These are phyloP conservation scores for Claviceps fusiformis DNA, from an alignment of 2,329 filamentous ascomycete genomes.

Conservation along the genomic window DNA sequence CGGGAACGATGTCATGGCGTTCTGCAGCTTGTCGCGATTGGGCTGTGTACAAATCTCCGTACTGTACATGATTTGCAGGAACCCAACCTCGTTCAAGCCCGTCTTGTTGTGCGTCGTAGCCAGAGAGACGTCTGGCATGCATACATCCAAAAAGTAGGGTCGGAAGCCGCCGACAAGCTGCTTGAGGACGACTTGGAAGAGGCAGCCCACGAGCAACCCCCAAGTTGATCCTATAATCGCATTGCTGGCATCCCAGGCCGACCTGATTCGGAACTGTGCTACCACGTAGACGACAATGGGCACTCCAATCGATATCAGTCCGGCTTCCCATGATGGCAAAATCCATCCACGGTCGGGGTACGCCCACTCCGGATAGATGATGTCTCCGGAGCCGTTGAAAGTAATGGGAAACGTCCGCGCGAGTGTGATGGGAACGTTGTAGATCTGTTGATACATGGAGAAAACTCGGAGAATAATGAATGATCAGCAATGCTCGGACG, in stretches of 20 bases:
- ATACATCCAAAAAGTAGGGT: conserved; percentile 51
- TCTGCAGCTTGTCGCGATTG: conserved; percentile 40
- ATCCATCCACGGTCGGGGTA: conserved; percentile 52
- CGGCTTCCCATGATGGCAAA: conserved; percentile 44
- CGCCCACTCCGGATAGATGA: conserved; percentile 50
- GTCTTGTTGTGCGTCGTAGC: conserved; percentile 25
- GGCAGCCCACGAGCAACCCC: conserved; percentile 41
- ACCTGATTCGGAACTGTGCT: conserved; percentile 43
- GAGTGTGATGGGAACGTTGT: conserved; percentile 38
- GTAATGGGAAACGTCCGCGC: conserved; percentile 48
- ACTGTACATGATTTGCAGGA: conserved; percentile 48
- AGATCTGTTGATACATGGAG: conserved; percentile 25
- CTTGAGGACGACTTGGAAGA: conserved; percentile 56
- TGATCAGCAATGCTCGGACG: background rate
- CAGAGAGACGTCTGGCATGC: conserved; percentile 40
- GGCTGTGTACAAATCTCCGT: conserved; percentile 45
- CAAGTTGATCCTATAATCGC: conserved; percentile 48
- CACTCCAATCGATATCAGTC: conserved; percentile 40
- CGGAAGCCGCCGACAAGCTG: conserved; percentile 51
- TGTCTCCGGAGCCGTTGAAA: conserved; percentile 41
- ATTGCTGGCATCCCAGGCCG: conserved; percentile 48
- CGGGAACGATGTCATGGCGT: conserved; percentile 51
- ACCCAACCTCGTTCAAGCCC: conserved; percentile 34
- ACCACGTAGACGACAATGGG: conserved; percentile 43
- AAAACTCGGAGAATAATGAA: background rate